These are phyloP conservation scores for Salix exigua DNA, from an alignment of 345 rosid species.

Conservation along the genomic window DNA sequence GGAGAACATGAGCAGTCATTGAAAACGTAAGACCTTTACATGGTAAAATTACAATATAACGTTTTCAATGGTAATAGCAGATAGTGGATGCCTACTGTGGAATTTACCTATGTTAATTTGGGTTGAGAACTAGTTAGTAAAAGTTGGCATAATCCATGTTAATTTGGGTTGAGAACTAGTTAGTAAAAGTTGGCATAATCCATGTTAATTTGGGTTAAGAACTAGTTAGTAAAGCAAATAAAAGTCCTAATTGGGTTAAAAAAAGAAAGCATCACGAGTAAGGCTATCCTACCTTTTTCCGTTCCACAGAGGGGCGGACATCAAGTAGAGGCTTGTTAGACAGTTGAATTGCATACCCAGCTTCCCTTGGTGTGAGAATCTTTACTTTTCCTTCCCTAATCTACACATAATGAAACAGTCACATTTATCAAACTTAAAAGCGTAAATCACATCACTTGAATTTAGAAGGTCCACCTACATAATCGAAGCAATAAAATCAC, in stretches of 20 bases:
- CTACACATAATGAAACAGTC: constrained; percentile 28
- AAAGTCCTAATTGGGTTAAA: neutral
- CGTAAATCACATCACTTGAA: constrained; percentile 5
- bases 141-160: no score
- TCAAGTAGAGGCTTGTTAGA: constrained; percentile 76
- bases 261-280: neutral
- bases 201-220: neutral
- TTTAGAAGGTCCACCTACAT: constrained; percentile 1
- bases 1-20: neutral
- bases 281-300: constrained; percentile 45
- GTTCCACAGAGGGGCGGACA: constrained; percentile 76
- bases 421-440: constrained; percentile 8
- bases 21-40: neutral
- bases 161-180: neutral
- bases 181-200: neutral
- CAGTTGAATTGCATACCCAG: constrained; percentile 86
- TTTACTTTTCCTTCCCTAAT: constrained; percentile 84
- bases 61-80: neutral
- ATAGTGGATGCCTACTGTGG: neutral
- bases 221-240: neutral
- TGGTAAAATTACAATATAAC: neutral
- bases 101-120: neutral
- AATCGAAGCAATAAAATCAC: constrained; percentile 7
- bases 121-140: neutral
- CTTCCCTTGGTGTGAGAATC: constrained; percentile 76